A percentile compares a stretch with the other conserved stretches of the same genome.
Conservation (phyloP, 2,329 filamentous ascomycete species). For the Colletotrichum sojae region DNA sequence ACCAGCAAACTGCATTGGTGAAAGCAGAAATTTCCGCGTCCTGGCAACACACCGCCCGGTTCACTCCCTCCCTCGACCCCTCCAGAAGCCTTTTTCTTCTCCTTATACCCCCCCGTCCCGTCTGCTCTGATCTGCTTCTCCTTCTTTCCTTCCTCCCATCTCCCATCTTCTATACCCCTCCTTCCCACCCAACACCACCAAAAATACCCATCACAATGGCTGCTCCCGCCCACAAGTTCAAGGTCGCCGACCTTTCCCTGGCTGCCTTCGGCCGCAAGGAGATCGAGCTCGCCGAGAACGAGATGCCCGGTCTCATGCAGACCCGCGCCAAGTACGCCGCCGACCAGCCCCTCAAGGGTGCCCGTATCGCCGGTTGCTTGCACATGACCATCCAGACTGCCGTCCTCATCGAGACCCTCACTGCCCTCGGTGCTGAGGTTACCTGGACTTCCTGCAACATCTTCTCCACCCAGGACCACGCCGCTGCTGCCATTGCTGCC, state of each 20-base stretch:
- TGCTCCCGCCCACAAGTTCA: constrained; percentile 93
- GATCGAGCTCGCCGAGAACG: constrained; percentile 96
- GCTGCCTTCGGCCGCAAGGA: constrained; percentile 99
- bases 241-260: constrained; percentile 98
- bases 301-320: constrained; percentile 98
- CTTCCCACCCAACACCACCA: constrained; percentile 37
- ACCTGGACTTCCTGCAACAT: constrained; percentile 99
- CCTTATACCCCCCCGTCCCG: constrained; percentile 31
- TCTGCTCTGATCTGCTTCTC: constrained; percentile 17
- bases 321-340: constrained; percentile 91
- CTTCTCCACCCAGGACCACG: constrained; percentile 99
- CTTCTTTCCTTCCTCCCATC: constrained; percentile 31
- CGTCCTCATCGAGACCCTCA: constrained; percentile 98
- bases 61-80: constrained; percentile 30
- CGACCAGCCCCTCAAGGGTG: constrained; percentile 94
- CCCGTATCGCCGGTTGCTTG: constrained; percentile 96
- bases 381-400: constrained; percentile 99
- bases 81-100: constrained; percentile 37
- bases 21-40: constrained; percentile 40
- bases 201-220: constrained; percentile 63
- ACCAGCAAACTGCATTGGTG: constrained; percentile 9
- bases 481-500: constrained; percentile 96
- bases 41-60: constrained; percentile 13
- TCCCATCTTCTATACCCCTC: constrained; percentile 36
- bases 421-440: constrained; percentile 94